Base-by-base conservation (phyloP, 108 stramenopile species). In the Cylindrotheca fusiformis region DNA sequence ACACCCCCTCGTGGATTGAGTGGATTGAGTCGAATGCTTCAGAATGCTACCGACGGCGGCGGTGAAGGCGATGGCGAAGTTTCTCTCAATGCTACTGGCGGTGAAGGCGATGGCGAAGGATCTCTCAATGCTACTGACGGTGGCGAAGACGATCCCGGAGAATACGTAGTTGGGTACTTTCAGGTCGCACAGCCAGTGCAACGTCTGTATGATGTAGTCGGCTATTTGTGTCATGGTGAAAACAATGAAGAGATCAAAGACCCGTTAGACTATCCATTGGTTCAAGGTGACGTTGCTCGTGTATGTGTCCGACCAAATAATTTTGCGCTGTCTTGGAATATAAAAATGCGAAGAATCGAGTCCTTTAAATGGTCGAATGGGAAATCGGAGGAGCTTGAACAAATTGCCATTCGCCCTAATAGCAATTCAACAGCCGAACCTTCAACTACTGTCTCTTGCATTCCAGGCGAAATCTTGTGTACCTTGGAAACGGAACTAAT, bases 401-500 rank as follows among this genome's bases (percentile, higher is more conserved):
- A 58, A 41, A 5, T 10, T 5, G 57, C 57, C 4, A 41, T 58
- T 17, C n/a, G n/a, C n/a, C n/a, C n/a, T n/a, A 58, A 41, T 21
- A 36, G 57, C 33, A 22, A 12, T 5, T 36, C 57, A 8, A 36
- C 57, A 3, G n/a, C 31, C 17, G 44, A 58, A 21, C 4, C 22
- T 4, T 21, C 44, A 22, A 58, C 57, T 8, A 2, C 8, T 4
- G 3, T 58, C 18, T 32, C 33, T 58, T 58, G 57, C 20, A 58
- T 3, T 58, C 44, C 57, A 6, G 57, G 57, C 4, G 57, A 58
- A 10, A 10, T 55, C 3, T 12, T 58, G 4, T 58, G 57, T 21
- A 36, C 44, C 33, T 58, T 58, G 19, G 57, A 58, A 21, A 36
- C 57, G 21, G 28, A 44, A 6, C 32, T 58, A 32, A 58, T 58